Percentiles rank a stretch among this genome's conserved stretches.
These are phyloP conservation scores for Starmerella apicola DNA, from an alignment of 805 yeast genomes.

Conservation along the genomic window DNA sequence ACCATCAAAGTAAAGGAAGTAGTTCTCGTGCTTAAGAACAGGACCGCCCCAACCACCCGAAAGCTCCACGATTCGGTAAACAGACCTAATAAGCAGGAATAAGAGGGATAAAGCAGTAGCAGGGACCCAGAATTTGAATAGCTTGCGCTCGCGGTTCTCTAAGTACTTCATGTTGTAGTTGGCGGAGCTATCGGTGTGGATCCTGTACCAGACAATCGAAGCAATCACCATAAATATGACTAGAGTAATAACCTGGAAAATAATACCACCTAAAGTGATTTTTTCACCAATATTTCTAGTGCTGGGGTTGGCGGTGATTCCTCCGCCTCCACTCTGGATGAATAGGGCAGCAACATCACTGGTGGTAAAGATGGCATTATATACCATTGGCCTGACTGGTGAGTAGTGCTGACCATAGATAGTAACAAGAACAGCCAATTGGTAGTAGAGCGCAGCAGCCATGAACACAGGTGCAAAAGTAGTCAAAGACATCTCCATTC, in stretches of 20 bases:
- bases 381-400: conserved; percentile 41
- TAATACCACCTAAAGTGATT: conserved; percentile 67
- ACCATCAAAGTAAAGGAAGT: conserved; percentile 49
- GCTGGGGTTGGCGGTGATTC: conserved; percentile 33
- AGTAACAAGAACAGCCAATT: conserved; percentile 53
- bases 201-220: conserved; percentile 29
- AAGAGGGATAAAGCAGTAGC: conserved; percentile 32
- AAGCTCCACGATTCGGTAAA: conserved; percentile 62
- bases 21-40: conserved; percentile 47
- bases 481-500: conserved; percentile 54
- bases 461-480: conserved; percentile 74
- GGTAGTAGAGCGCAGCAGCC: conserved; percentile 71
- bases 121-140: conserved; percentile 21
- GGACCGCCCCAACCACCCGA: conserved; percentile 60
- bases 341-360: conserved; percentile 54
- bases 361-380: conserved; percentile 50
- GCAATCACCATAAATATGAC: conserved; percentile 42
- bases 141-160: conserved; percentile 14
- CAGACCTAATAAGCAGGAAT: conserved; percentile 51
- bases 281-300: conserved; percentile 39
- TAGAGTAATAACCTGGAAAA: conserved; percentile 65
- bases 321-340: conserved; percentile 65
- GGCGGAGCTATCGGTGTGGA: conserved; percentile 4
- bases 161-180: conserved; percentile 16
- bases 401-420: conserved; percentile 48